Percentiles rank a stretch among this genome's conserved stretches.
Conservation (phyloP, 2,329 filamentous ascomycete species). For the Penicillium sp. region DNA sequence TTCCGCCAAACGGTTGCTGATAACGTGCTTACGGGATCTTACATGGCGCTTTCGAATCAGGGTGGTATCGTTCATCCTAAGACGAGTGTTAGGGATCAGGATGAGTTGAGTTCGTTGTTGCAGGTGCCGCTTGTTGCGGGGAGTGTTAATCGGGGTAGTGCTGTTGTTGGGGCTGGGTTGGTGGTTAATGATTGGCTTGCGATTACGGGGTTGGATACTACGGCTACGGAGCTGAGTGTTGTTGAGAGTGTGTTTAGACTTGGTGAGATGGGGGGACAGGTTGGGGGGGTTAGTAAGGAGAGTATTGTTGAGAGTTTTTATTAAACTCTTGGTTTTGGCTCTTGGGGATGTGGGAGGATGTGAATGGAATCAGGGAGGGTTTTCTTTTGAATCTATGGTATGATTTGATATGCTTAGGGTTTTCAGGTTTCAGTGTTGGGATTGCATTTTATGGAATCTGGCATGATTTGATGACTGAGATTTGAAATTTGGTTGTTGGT, state of each 20-base stretch:
- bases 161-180: conserved; percentile 95
- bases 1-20: conserved; percentile 85
- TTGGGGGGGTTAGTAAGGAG: conserved; percentile 67
- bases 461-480: background rate
- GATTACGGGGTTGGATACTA: conserved; percentile 88
- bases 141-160: conserved; percentile 84
- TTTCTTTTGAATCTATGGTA: background rate
- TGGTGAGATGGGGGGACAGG: conserved; percentile 76
- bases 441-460: background rate
- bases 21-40: conserved; percentile 92
- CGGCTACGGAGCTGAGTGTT: conserved; percentile 94
- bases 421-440: background rate
- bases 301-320: conserved; percentile 99
- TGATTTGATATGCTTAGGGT: background rate
- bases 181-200: conserved; percentile 98
- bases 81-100: conserved; percentile 94
- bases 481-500: background rate
- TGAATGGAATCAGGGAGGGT: background rate
- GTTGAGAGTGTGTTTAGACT: conserved; percentile 94
- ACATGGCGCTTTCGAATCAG: conserved; percentile 95
- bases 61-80: conserved; percentile 97
- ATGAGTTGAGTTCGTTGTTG: conserved; percentile 86
- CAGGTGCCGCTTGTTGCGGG: conserved; percentile 95
- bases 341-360: background rate
- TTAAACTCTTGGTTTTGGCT: conserved; percentile 45